Evolutionary conservation across 139 green algal genomes (phyloP).

Genomic region (Chlorella vulgaris): DNA sequence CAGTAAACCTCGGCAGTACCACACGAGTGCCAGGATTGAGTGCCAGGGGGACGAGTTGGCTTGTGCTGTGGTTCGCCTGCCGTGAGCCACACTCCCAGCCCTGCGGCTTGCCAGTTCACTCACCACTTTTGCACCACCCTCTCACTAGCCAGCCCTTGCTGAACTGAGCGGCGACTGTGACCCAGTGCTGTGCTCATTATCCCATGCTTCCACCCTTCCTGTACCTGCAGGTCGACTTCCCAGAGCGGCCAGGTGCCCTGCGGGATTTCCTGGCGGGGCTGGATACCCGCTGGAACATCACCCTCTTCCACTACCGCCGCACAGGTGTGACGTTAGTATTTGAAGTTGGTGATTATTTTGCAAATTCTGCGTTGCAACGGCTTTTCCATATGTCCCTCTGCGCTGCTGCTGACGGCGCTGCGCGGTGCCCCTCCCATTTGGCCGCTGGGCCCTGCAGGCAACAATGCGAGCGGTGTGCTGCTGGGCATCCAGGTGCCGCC

Average conservation of each 20-base stretch:
- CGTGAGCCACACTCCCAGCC: too few species aligned
- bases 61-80: too few species aligned
- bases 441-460: conserved; percentile 53
- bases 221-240: conserved; percentile 88
- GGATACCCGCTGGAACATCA: conserved; percentile 87
- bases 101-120: too few species aligned
- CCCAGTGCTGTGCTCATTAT: too few species aligned
- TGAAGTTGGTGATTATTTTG: not conserved
- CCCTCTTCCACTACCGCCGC: conserved; percentile 97
- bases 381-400: not conserved
- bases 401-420: not conserved
- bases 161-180: too few species aligned
- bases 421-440: not conserved
- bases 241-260: conserved; percentile 89
- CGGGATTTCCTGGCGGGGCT: conserved; percentile 80
- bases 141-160: too few species aligned
- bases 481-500: conserved; percentile 66
- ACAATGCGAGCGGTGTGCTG: conserved; percentile 77
- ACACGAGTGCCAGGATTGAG: too few species aligned
- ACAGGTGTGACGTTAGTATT: conserved; percentile 39
- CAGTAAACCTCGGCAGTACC: too few species aligned
- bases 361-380: too few species aligned
- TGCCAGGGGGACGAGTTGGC: too few species aligned
- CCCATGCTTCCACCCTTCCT: not conserved
- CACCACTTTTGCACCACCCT: too few species aligned